Evolutionary conservation across 1,139 yeast genomes (phyloP).

Genomic region (Suhomyces wounanorum): DNA sequence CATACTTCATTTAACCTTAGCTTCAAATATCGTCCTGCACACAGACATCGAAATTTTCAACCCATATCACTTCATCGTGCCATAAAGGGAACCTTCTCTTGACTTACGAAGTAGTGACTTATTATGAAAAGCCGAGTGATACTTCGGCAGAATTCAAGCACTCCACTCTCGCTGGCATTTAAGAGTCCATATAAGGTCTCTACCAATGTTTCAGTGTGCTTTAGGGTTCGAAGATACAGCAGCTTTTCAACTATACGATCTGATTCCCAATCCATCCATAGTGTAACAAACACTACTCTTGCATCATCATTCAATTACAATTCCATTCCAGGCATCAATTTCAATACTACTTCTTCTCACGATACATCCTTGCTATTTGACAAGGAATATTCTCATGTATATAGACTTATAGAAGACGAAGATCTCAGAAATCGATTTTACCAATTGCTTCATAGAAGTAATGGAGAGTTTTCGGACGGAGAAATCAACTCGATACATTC

Average conservation of each 20-base stretch:
- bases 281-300: background rate
- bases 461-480: slow-evolving; percentile 9
- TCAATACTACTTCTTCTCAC: background rate
- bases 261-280: background rate
- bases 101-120: background rate
- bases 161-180: background rate
- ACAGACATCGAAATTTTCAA: slow-evolving; percentile 9
- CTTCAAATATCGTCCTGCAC: slow-evolving; percentile 3
- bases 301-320: background rate
- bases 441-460: background rate
- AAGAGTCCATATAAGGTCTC: background rate
- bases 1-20: background rate
- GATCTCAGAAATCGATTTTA: slow-evolving; percentile 16
- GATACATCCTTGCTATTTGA: slow-evolving; percentile 6
- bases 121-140: slow-evolving; percentile 6
- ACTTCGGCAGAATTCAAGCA: slow-evolving; percentile 9
- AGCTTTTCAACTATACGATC: slow-evolving; percentile 4
- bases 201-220: background rate
- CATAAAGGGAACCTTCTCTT: background rate
- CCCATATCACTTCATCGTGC: background rate
- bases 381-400: slow-evolving; percentile 17
- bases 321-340: background rate
- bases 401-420: slow-evolving; percentile 17
- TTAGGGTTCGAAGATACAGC: background rate
- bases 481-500: slow-evolving; percentile 18